Conservation (phyloP, 176 grass and related monocot genomes). For the Juncus inflexus region DNA sequence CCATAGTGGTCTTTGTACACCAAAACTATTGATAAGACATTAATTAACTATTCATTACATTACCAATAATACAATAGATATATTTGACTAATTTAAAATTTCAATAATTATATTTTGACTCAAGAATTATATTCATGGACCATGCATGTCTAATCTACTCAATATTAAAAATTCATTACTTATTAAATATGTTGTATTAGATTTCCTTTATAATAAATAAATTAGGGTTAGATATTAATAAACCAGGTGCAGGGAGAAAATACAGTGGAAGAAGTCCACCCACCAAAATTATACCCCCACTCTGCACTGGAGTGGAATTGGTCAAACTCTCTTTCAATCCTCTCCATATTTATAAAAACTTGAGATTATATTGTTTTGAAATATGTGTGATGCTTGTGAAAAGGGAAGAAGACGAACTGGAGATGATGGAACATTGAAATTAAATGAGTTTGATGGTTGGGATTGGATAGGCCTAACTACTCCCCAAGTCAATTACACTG, state of each 20-base stretch:
- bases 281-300: not conserved
- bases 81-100: too few relatives aligned
- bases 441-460: constrained; percentile 14
- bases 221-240: not conserved
- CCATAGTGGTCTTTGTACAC: not conserved
- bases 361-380: not conserved
- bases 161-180: too few relatives aligned
- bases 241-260: constrained; percentile 3
- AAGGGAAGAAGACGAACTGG: not conserved
- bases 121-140: too few relatives aligned
- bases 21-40: not conserved
- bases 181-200: too few relatives aligned
- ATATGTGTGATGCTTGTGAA: too few relatives aligned
- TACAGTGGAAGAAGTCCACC: not conserved
- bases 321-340: constrained; percentile 19
- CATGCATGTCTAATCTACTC: too few relatives aligned
- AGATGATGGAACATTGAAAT: not conserved
- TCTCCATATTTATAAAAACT: constrained; percentile 11
- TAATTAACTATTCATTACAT: too few relatives aligned
- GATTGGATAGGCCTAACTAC: constrained; percentile 16
- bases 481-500: not conserved
- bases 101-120: too few relatives aligned
- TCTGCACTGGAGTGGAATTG: constrained; percentile 1
- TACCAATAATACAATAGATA: too few relatives aligned
- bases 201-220: not conserved